Evolutionary conservation across 768 basidiomycete species (phyloP), one percentile per base, ranked within the genome.

Genomic region (Podaxis sp.): DNA sequence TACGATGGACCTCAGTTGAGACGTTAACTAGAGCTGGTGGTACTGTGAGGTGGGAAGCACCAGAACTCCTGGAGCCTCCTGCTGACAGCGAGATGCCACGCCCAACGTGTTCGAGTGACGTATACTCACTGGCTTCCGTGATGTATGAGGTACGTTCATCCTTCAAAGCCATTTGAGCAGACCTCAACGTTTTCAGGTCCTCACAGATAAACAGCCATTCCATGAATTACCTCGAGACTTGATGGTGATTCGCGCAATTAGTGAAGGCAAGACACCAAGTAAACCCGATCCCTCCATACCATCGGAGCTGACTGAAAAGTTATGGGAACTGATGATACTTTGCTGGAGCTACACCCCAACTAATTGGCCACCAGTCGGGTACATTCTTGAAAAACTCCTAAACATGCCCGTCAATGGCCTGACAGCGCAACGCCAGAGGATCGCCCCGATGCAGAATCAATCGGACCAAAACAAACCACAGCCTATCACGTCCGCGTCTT

Each of bases 51-150:
- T 57, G 55, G 55, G 24, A 24, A 29, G 55, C 55, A 13, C 55
- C 55, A 3, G 55, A 57, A 12, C 43, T 57, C 11, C n/a, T 57
- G 12, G 43, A 57, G n/a, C 29, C 27, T 5, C 12, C 7, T 12
- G 55, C 38, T 15, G 55, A 56, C 0, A 11, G 37, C 2, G 43
- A 22, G 6, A 15, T 43, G 24, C 41, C 13, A 17, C 52, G 25
- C 4, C 52, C 52, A 9, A 53, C 27, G 3, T 29, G 12, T 33
- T 11, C 52, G 15, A 65, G 62, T 57, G 80, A 81, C 60, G 70
- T 81, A 57, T 81, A 81, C 62, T 74, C 80, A 1, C 69, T 76
- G 36, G 76, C 71, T 19, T 79, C 76, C 53, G 77, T 78, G 2
- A 75, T 75, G 46, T 80, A 78, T 33, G 75, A 70, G 68, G 77